Evolutionary conservation across 2,329 filamentous ascomycete genomes (phyloP).

Genomic region (Lecanoromycetidae sp.): DNA sequence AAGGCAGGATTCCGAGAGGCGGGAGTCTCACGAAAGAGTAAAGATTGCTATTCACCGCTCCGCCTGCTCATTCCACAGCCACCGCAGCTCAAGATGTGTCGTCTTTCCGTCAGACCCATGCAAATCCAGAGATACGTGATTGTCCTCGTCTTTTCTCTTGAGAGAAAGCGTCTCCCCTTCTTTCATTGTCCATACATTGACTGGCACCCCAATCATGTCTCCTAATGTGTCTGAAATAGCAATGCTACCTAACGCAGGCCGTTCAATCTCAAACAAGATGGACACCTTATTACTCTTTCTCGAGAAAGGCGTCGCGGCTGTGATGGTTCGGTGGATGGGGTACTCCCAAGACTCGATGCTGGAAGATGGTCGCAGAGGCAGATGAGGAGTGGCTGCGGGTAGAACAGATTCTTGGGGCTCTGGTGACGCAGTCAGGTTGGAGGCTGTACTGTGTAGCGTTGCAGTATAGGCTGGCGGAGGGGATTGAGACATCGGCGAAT

Average conservation of each 20-base stretch:
- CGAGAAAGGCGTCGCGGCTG: neutral
- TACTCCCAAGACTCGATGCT: neutral
- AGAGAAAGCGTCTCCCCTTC: neutral
- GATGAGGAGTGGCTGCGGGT: neutral
- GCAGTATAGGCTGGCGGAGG: no score
- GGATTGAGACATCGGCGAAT: neutral
- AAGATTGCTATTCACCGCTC: no score
- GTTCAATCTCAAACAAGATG: slow-evolving; percentile 2
- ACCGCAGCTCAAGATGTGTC: slow-evolving; percentile 1
- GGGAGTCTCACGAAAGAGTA: no score
- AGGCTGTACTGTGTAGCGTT: no score
- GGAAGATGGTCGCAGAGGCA: neutral
- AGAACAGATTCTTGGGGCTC: neutral
- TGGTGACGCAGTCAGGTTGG: neutral
- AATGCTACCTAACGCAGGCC: neutral
- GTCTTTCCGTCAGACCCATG: neutral
- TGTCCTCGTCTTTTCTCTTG: neutral
- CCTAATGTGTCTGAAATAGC: neutral
- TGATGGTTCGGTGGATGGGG: neutral
- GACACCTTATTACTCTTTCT: neutral
- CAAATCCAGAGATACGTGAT: neutral
- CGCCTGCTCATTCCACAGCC: neutral
- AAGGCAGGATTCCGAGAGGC: no score
- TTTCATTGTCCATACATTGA: neutral
- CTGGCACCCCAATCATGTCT: neutral